phyloP scores from a whole-genome alignment of 306 rosid species.

The Glycine tomentella region DNA sequence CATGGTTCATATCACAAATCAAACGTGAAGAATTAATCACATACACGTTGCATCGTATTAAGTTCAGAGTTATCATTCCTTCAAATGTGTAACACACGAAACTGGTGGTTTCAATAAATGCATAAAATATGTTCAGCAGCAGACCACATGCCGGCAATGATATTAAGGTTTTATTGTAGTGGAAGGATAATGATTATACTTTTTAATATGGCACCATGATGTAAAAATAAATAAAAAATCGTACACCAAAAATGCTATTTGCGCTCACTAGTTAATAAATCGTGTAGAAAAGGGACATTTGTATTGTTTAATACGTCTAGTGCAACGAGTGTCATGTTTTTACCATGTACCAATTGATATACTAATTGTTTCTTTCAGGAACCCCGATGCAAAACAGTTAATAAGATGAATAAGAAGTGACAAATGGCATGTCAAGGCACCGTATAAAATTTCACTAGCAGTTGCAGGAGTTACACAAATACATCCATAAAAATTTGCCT shows the following conservation, averaged over 20 bases:
- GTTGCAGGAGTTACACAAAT: not conserved
- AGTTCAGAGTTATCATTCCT: not conserved
- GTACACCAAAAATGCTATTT: not conserved
- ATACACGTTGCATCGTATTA: too few relatives aligned
- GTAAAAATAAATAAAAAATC: not conserved
- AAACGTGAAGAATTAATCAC: too few relatives aligned
- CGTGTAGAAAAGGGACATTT: not conserved
- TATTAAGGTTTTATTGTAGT: not conserved
- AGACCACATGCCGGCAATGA: not conserved
- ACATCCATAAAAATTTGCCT: too few relatives aligned
- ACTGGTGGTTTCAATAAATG: not conserved
- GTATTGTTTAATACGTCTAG: conserved; percentile 6
- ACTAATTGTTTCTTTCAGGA: not conserved
- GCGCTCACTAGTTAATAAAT: not conserved
- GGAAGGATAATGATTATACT: conserved; percentile 1
- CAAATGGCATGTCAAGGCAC: conserved; percentile 5
- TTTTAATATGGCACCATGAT: not conserved
- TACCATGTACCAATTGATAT: not conserved
- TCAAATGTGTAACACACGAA: not conserved
- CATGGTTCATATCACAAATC: too few relatives aligned
- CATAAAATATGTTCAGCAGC: conserved; percentile 16
- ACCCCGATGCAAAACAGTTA: not conserved
- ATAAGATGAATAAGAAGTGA: not conserved
- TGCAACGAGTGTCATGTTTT: not conserved
- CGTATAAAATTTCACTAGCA: not conserved